phyloP scores from a whole-genome alignment of 176 grass and related monocot genomes.

The Raddia guianensis region DNA sequence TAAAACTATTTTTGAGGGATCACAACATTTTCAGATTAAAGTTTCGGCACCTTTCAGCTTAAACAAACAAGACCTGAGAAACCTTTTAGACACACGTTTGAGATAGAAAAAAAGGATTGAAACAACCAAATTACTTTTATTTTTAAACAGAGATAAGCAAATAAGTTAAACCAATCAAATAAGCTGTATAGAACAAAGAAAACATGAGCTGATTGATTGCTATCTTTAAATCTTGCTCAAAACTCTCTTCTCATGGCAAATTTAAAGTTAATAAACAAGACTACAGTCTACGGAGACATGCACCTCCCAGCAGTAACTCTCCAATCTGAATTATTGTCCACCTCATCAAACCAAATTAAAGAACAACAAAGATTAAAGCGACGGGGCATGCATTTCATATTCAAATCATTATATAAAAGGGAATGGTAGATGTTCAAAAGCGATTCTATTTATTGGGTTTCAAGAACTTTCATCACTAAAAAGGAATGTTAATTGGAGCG shows the following conservation, averaged over 20 bases:
- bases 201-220: background rate
- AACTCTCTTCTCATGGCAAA: background rate
- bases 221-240: background rate
- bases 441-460: background rate
- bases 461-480: background rate
- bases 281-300: background rate
- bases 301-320: background rate
- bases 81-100: too few species aligned
- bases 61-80: too few species aligned
- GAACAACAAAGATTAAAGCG: background rate
- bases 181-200: background rate
- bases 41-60: too few species aligned
- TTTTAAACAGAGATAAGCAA: too few species aligned
- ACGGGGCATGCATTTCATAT: conserved; percentile 2
- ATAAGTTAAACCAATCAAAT: too few species aligned
- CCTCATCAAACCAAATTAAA: background rate
- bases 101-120: too few species aligned
- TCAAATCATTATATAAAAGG: background rate
- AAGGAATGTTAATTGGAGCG: conserved; percentile 17
- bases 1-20: too few species aligned
- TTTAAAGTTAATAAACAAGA: background rate
- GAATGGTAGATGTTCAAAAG: background rate
- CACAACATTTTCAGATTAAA: too few species aligned
- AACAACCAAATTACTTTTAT: too few species aligned
- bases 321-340: background rate